These are phyloP conservation scores for Cyclotella atomus DNA, from an alignment of 108 stramenopile genomes.

Conservation along the genomic window DNA sequence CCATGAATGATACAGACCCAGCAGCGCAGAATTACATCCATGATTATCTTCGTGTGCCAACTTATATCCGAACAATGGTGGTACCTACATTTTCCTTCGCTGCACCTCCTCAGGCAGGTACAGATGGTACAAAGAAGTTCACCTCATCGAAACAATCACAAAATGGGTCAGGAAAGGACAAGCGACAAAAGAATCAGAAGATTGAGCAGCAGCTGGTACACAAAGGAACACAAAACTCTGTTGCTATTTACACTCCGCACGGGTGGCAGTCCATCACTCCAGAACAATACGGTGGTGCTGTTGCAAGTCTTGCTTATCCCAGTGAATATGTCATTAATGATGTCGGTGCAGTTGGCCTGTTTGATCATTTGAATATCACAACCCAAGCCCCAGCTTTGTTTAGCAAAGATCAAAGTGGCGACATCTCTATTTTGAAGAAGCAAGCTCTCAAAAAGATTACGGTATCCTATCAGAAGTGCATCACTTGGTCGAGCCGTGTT, in stretches of 20 bases:
- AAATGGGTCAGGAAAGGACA: not conserved
- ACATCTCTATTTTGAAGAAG: not conserved
- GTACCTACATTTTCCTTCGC: conserved; percentile 71
- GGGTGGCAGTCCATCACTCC: conserved; percentile 72
- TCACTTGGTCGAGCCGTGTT: conserved; percentile 2
- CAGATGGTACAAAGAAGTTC: not conserved
- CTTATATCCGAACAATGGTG: conserved; percentile 59
- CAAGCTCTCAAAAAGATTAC: conserved; percentile 33
- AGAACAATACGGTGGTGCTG: conserved; percentile 57
- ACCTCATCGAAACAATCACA: not conserved
- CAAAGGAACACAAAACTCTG: conserved; percentile 54
- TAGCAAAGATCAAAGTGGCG: not conserved
- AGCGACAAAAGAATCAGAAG: conserved; percentile 7
- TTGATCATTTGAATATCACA: conserved; percentile 36
- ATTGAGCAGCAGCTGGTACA: conserved; percentile 36
- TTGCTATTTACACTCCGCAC: conserved; percentile 71
- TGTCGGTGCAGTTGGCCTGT: conserved; percentile 44
- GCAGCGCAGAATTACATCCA: conserved; percentile 26
- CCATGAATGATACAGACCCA: not conserved
- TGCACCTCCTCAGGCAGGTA: conserved; percentile 14
- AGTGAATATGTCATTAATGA: not conserved
- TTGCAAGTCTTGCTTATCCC: conserved; percentile 11
- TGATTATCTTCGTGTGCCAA: conserved; percentile 53
- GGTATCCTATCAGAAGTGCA: conserved; percentile 21
- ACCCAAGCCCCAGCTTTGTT: conserved; percentile 25